Percentiles rank a stretch among this genome's conserved stretches.
Evolutionary conservation across 768 basidiomycete genomes (phyloP).

Genomic region (Termitomyces sp.): DNA sequence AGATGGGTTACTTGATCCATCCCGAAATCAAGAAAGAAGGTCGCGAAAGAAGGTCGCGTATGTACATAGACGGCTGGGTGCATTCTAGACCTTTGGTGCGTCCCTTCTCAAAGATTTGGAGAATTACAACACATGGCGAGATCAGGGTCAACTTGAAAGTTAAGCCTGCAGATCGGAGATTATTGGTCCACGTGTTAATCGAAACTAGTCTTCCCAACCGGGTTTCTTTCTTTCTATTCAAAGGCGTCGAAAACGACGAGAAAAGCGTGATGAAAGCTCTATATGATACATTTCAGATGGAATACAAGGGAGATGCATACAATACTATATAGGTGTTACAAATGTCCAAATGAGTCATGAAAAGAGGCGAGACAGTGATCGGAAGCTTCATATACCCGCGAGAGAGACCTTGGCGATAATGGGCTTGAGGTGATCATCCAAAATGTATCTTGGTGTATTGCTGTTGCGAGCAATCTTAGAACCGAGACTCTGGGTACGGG

Average conservation of each 20-base stretch:
- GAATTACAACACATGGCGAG: neutral
- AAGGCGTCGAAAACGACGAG: no score
- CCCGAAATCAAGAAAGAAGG: neutral
- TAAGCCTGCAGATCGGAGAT: neutral
- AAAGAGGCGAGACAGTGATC: neutral
- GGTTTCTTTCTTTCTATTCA: no score
- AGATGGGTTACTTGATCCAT: neutral
- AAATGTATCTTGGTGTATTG: conserved; percentile 30
- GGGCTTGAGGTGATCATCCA: conserved; percentile 40
- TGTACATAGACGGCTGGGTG: no score
- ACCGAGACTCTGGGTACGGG: conserved; percentile 31
- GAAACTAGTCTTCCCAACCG: no score
- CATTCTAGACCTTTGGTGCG: neutral
- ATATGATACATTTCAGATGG: neutral
- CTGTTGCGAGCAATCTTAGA: conserved; percentile 28
- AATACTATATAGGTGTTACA: neutral
- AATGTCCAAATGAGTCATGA: neutral
- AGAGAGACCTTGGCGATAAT: conserved; percentile 36
- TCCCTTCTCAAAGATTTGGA: neutral
- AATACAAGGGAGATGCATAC: neutral
- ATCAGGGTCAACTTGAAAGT: neutral
- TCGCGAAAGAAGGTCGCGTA: no score
- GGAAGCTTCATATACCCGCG: conserved; percentile 17
- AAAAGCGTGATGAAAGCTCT: neutral
- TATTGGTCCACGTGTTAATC: neutral